A percentile compares a stretch with the other conserved stretches of the same genome.
Conservation (phyloP, 169 alveolate species). For the Eimeria tenella region DNA sequence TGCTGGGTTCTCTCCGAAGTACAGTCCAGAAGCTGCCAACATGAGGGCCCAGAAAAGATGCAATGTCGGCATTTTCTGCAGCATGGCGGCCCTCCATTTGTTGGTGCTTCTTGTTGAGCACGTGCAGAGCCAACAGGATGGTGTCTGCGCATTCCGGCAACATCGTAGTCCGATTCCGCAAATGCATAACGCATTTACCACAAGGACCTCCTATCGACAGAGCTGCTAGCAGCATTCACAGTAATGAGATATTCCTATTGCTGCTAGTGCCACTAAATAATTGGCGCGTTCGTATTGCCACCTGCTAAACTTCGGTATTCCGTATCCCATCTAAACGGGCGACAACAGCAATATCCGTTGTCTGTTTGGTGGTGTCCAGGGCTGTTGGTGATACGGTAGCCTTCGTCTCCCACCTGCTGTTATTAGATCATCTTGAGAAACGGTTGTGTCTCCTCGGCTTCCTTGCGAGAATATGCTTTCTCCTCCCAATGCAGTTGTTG, state of each 20-base stretch:
- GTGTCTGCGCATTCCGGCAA: conserved; percentile 6
- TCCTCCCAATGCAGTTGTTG: not conserved
- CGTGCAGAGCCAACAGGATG: not conserved
- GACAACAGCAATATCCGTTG: no score
- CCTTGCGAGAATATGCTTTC: not conserved
- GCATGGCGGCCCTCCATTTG: not conserved
- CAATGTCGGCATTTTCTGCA: not conserved
- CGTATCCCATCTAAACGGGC: no score
- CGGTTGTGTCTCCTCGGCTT: not conserved
- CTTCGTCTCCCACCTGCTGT: not conserved
- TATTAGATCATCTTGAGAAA: not conserved
- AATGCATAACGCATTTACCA: no score
- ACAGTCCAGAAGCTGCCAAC: conserved; percentile 31
- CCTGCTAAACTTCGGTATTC: no score
- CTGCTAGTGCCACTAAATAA: not conserved
- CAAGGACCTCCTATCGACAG: not conserved
- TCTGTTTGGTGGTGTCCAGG: no score
- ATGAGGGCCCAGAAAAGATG: not conserved
- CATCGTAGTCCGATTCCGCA: no score
- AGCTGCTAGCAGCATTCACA: not conserved
- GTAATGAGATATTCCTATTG: not conserved
- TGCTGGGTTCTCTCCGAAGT: not conserved
- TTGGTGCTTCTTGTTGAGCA: not conserved
- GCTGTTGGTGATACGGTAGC: not conserved
- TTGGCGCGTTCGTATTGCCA: not conserved